Evolutionary conservation across 306 rosid species (phyloP), one percentile per base, ranked within the genome.

Genomic region (Ceratonia siliqua): DNA sequence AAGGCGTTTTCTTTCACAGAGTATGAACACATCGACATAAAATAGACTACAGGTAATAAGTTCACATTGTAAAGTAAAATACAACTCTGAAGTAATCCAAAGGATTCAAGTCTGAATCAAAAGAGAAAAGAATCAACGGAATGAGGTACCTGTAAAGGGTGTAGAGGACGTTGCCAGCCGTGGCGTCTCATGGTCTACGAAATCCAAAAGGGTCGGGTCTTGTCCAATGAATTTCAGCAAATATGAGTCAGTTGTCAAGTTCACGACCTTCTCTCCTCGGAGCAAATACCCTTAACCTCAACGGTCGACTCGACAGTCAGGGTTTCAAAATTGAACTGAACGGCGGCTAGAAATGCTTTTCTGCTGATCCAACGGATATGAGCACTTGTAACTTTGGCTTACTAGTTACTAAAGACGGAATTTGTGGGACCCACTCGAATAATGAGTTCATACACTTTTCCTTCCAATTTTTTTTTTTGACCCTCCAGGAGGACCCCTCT

Each of bases 111-210:
- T 6, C 25, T n/a, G 18, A n/a, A 12, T 59, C 72, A n/a, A n/a
- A n/a, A n/a, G n/a, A n/a, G 0, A 12, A 45, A 3, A 22, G 55
- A 46, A 66, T 14, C 33, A 25, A 20, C 3, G 21, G 11, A 38
- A 22, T 1, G 42, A 43, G 25, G 27, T 1, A 94, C 98, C 97
- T 91, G 98, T 72, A 94, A 75, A 77, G 96, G 86, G 59, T 91
- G 98, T 73, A 94, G 88, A 71, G 98, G 98, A 56, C 85, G 89
- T 75, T 94, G 95, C 91, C 94, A 94, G 18, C 98, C 98, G 83
- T 91, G 96, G 91, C 92, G 96, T 87, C 97, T 94, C 88, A 85
- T 53, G 56, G 45, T 79, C 11, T 72, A 13, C 18, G 70, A 42
- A 68, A 39, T 43, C 56, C n/a, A 28, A 52, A 48, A 12, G 28